Percentiles rank a stretch among this genome's conserved stretches.
Evolutionary conservation across 2,329 filamentous ascomycete genomes (phyloP).

Genomic region (Didymella sp.): DNA sequence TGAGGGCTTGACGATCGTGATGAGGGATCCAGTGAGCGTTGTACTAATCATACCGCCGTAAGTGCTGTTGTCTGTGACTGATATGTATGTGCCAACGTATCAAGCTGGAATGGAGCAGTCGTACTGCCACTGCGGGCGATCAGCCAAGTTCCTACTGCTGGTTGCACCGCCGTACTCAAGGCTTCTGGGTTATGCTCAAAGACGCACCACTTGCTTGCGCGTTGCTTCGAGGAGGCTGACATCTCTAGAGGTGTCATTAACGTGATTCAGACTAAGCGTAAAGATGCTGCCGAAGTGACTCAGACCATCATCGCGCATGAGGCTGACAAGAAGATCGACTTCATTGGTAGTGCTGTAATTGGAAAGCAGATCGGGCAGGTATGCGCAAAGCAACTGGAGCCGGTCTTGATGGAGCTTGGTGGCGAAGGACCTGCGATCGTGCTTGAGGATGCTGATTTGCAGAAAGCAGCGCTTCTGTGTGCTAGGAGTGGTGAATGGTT

Average conservation of each 20-base stretch:
- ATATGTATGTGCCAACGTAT: constrained; percentile 5
- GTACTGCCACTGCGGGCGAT: constrained; percentile 49
- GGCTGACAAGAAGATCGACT: constrained; percentile 72
- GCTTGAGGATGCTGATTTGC: constrained; percentile 73
- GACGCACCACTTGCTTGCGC: constrained; percentile 28
- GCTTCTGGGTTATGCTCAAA: constrained; percentile 38
- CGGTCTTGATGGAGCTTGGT: constrained; percentile 78
- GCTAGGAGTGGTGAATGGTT: constrained; percentile 26
- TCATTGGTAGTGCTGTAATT: constrained; percentile 76
- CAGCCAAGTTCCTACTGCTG: constrained; percentile 63
- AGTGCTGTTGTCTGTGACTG: constrained; percentile 14
- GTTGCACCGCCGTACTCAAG: constrained; percentile 51
- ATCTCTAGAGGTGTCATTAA: constrained; percentile 77
- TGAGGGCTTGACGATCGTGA: constrained; percentile 65
- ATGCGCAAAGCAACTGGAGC: constrained; percentile 77
- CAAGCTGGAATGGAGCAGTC: constrained; percentile 58
- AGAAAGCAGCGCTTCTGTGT: constrained; percentile 31
- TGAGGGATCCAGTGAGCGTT: constrained; percentile 78
- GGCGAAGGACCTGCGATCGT: constrained; percentile 81
- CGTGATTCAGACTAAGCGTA: constrained; percentile 65
- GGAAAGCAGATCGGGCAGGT: constrained; percentile 72
- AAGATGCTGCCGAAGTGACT: constrained; percentile 69
- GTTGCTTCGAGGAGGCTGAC: constrained; percentile 63
- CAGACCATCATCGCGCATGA: constrained; percentile 72
- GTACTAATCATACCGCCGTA: constrained; percentile 79